A percentile compares a stretch with the other conserved stretches of the same genome.
phyloP scores from a whole-genome alignment of 441 rosid genomes.

The Arabidopsis hybrid region DNA sequence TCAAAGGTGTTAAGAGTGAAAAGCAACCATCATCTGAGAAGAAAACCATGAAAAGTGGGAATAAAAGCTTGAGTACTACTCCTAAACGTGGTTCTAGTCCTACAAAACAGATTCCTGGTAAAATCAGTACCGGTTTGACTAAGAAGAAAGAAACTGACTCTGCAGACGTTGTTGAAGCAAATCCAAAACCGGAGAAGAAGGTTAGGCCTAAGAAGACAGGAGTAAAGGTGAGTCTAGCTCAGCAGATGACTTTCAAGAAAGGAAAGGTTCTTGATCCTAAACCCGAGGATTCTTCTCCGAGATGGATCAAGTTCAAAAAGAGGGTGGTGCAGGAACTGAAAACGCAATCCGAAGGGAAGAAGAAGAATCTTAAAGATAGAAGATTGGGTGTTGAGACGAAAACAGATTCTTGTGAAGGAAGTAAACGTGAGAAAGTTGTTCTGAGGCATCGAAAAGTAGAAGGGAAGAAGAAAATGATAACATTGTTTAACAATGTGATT shows the following conservation, averaged over 20 bases:
- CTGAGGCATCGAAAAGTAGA: constrained; percentile 46
- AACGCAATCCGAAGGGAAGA: constrained; percentile 30
- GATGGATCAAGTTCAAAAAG: constrained; percentile 47
- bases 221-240: constrained; percentile 21
- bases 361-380: constrained; percentile 20
- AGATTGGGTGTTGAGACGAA: constrained; percentile 12
- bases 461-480: constrained; percentile 42
- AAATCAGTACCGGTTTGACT: constrained; percentile 10
- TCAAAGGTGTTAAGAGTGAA: constrained; percentile 33
- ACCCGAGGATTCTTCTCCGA: constrained; percentile 46
- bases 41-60: constrained; percentile 29
- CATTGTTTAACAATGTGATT: constrained; percentile 58
- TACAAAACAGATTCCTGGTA: constrained; percentile 19
- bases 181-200: constrained; percentile 37
- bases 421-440: constrained; percentile 39
- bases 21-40: constrained; percentile 40
- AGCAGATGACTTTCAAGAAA: constrained; percentile 48
- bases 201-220: constrained; percentile 44
- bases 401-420: constrained; percentile 15
- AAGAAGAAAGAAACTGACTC: constrained; percentile 30
- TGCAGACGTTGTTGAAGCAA: constrained; percentile 13
- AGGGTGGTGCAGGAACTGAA: constrained; percentile 29
- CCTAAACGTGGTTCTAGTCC: constrained; percentile 28
- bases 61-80: constrained; percentile 23
- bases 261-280: constrained; percentile 51